These are phyloP conservation scores for Aspergillus nanangensis DNA, from an alignment of 495 filamentous ascomycete species.

Conservation along the genomic window DNA sequence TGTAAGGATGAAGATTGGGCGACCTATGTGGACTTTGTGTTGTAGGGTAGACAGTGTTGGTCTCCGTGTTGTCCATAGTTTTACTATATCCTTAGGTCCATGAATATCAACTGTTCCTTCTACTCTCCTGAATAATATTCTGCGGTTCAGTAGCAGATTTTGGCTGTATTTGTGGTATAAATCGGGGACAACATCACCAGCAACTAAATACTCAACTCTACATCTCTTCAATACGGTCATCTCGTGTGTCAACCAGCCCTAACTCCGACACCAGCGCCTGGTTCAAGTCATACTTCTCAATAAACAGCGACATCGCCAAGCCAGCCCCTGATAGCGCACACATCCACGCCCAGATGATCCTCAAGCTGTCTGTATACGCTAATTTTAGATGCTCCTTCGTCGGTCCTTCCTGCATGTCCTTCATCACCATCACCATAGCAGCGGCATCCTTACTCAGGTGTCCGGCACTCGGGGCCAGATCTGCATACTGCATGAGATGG, in stretches of 20 bases:
- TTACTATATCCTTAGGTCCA: too few relatives aligned
- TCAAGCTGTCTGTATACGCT: constrained; percentile 53
- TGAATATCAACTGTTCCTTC: too few relatives aligned
- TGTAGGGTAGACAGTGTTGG: neutral
- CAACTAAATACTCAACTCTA: too few relatives aligned
- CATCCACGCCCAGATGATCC: constrained; percentile 53
- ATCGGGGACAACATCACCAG: too few relatives aligned
- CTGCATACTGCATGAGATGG: constrained; percentile 38
- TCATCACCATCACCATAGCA: constrained; percentile 54
- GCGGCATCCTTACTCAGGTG: constrained; percentile 54
- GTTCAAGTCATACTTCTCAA: constrained; percentile 51
- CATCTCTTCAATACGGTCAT: neutral
- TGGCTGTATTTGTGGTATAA: too few relatives aligned
- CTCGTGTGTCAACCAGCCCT: constrained; percentile 28
- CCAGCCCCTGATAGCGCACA: constrained; percentile 49
- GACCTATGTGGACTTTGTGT: constrained; percentile 9
- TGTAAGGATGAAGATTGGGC: constrained; percentile 19
- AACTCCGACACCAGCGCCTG: constrained; percentile 45
- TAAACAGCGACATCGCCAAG: constrained; percentile 43
- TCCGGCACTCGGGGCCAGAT: constrained; percentile 38
- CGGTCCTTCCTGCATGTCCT: constrained; percentile 41
- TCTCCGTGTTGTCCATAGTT: too few relatives aligned
- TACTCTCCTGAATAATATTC: too few relatives aligned
- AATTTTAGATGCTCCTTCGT: constrained; percentile 41
- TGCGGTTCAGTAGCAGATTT: too few relatives aligned